A percentile compares a stretch with the other conserved stretches of the same genome.
These are phyloP conservation scores for Puya raimondii DNA, from an alignment of 176 grass and related monocot species.

Conservation along the genomic window DNA sequence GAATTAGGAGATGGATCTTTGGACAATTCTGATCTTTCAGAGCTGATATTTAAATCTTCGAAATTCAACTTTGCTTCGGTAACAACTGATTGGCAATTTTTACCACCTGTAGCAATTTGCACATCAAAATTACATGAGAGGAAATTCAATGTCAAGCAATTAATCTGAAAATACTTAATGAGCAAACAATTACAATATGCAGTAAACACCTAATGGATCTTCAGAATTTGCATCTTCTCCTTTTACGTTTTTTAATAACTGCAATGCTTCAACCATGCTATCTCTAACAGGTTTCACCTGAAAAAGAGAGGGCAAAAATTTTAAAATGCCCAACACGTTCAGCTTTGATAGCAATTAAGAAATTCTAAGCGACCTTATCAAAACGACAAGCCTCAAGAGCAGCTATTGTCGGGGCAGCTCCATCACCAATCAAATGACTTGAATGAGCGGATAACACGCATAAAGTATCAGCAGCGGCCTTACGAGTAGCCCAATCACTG, in stretches of 20 bases:
- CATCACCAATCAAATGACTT: conserved; percentile 70
- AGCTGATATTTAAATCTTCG: conserved; percentile 21
- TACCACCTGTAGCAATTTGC: conserved; percentile 38
- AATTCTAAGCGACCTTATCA: conserved; percentile 67
- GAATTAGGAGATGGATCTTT: conserved; percentile 30
- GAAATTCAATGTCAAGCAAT: too few relatives aligned
- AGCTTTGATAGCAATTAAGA: not conserved
- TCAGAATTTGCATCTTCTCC: conserved; percentile 37
- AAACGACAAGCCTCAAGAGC: conserved; percentile 91
- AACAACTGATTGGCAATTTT: conserved; percentile 40
- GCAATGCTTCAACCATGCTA: conserved; percentile 79
- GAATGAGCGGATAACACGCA: conserved; percentile 63
- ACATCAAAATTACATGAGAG: not conserved
- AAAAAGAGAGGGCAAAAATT: conserved; percentile 4
- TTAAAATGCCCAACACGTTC: too few relatives aligned
- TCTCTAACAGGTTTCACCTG: conserved; percentile 96
- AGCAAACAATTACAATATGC: too few relatives aligned
- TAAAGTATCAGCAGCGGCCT: conserved; percentile 88
- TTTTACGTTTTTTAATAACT: conserved; percentile 75
- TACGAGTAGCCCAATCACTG: conserved; percentile 89
- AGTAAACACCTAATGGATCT: conserved; percentile 37
- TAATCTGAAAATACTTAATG: too few relatives aligned
- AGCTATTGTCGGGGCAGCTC: conserved; percentile 51
- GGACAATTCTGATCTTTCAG: conserved; percentile 29
- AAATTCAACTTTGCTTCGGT: conserved; percentile 43